These are phyloP conservation scores for Zygosaccharomyces pseudobailii DNA, from an alignment of 1,139 yeast genomes.

Conservation along the genomic window DNA sequence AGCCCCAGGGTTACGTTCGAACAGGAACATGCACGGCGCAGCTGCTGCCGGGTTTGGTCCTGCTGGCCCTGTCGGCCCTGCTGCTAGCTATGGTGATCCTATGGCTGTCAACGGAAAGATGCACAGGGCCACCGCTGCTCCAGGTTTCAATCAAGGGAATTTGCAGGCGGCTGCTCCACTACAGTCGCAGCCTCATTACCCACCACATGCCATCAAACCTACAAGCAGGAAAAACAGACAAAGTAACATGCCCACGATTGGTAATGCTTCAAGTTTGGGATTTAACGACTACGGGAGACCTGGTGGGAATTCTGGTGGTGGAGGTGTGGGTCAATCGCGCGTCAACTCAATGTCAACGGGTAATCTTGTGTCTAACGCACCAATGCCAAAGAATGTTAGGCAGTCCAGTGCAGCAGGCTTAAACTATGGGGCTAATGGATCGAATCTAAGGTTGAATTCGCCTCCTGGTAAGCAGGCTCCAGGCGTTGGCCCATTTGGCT, in stretches of 20 bases:
- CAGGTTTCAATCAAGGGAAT: constrained; percentile 9
- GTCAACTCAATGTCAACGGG: constrained; percentile 20
- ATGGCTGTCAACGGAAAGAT: constrained; percentile 9
- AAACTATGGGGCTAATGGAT: constrained; percentile 5
- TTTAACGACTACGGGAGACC: constrained; percentile 19
- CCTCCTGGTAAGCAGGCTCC: background rate
- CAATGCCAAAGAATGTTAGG: constrained; percentile 9
- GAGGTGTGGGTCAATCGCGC: constrained; percentile 18
- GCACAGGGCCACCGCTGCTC: constrained; percentile 7
- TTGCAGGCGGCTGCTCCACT: constrained; percentile 9
- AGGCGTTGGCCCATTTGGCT: background rate
- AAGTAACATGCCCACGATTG: constrained; percentile 31
- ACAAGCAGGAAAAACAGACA: constrained; percentile 35
- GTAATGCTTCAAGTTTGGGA: constrained; percentile 32
- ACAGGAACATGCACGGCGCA: constrained; percentile 30
- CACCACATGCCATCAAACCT: constrained; percentile 30
- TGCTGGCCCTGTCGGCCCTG: constrained; percentile 18
- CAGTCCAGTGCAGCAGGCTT: constrained; percentile 8
- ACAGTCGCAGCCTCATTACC: constrained; percentile 17
- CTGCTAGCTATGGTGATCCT: constrained; percentile 22
- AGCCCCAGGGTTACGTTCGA: constrained; percentile 16
- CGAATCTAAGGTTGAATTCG: constrained; percentile 9
- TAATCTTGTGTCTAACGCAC: constrained; percentile 8
- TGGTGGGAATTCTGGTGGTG: constrained; percentile 5
- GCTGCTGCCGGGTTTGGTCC: constrained; percentile 15